These are phyloP conservation scores for Dothistroma pini DNA, from an alignment of 2,329 filamentous ascomycete species.

Conservation along the genomic window DNA sequence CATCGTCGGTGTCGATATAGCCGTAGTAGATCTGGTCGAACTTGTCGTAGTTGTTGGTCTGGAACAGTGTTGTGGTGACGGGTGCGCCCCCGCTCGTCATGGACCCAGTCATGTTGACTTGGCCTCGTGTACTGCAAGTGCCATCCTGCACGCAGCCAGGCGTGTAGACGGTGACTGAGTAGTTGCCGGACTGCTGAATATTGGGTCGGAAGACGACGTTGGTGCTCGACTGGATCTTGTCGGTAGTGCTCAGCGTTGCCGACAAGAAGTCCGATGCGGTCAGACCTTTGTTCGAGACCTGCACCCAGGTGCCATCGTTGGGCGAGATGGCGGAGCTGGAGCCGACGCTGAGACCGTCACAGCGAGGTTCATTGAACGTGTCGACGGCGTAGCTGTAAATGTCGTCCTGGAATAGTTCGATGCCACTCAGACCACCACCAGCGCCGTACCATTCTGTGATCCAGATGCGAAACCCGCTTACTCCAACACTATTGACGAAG, in stretches of 20 bases:
- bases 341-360: slow-evolving; percentile 58
- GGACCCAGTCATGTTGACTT: slow-evolving; percentile 73
- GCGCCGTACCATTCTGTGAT: slow-evolving; percentile 82
- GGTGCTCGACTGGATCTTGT: slow-evolving; percentile 49
- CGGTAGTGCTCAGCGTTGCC: slow-evolving; percentile 53
- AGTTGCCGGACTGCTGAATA: slow-evolving; percentile 84
- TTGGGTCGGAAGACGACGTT: slow-evolving; percentile 78
- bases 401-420: slow-evolving; percentile 79
- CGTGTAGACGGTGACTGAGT: slow-evolving; percentile 86
- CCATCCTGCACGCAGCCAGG: slow-evolving; percentile 81
- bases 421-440: slow-evolving; percentile 79
- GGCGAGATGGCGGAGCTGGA: slow-evolving; percentile 63
- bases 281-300: slow-evolving; percentile 58
- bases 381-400: slow-evolving; percentile 71
- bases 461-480: slow-evolving; percentile 81
- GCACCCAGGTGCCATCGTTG: slow-evolving; percentile 57
- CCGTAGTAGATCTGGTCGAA: slow-evolving; percentile 91
- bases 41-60: slow-evolving; percentile 96
- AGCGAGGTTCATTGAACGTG: slow-evolving; percentile 83
- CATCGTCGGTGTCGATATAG: slow-evolving; percentile 69
- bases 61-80: slow-evolving; percentile 64
- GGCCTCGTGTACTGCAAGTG: slow-evolving; percentile 71
- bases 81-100: slow-evolving; percentile 52
- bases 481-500: slow-evolving; percentile 83
- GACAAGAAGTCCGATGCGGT: slow-evolving; percentile 76